Evolutionary conservation across 2,329 filamentous ascomycete species (phyloP), one percentile per base, ranked within the genome.

Genomic region (Neurospora sp.): DNA sequence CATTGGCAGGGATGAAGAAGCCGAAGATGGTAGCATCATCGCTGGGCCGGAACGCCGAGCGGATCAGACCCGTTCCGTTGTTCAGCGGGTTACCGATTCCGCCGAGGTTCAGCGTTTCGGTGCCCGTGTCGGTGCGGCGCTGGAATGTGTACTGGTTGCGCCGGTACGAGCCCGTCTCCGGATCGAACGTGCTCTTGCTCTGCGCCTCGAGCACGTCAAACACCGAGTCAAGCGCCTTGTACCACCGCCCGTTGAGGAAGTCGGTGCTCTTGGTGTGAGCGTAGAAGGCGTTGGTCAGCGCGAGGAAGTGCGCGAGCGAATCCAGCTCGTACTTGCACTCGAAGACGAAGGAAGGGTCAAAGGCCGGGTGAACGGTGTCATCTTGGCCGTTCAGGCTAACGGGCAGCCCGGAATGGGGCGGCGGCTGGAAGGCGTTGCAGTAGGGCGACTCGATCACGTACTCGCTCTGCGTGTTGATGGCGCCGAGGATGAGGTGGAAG

Each of bases 251-350:
- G 3, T 87, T 94, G 43, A 98, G 78, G 78, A 97, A 97, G 1
- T 91, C 90, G 0, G 86, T 91, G 0, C 92, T 95, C 2, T 86
- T 86, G 0, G 93, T 96, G 77, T 92, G 86, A 46, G 91, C 88
- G 81, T 96, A 86, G 80, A 97, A 98, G 75, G 97, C 90, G 76
- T 97, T 97, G 19, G 86, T 88, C 2, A 99, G 82, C 0, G 91
- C 89, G 6, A 99, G 85, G 79, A 99, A 99, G 77, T 96, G 91
- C 0, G 94, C 96, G 0, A 99, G 85, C 9, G 94, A 97, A 81
- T 99, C 96, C 28, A 99, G 89, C 82, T 99, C 96, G 80, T 98
- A 99, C 81, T 99, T 99, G 87, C 96, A 99, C 81, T 99, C 96
- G 74, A 97, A 99, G 3, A 99, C 96, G 67, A 90, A 87, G 0